These are phyloP conservation scores for Yamadazyma pseudoaaseri DNA, from an alignment of 1,139 yeast genomes.

Conservation along the genomic window DNA sequence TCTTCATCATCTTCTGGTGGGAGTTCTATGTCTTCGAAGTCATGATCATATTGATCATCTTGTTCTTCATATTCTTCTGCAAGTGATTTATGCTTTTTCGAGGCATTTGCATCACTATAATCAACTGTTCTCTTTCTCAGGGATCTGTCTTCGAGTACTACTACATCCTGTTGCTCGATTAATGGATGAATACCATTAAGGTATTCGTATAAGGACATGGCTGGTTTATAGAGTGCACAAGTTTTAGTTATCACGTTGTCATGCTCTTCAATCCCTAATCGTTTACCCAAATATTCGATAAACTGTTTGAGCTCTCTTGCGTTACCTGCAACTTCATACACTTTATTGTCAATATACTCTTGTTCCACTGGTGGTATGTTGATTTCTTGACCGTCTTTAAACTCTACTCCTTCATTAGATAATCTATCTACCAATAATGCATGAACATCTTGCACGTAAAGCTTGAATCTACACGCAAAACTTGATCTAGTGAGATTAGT, in stretches of 20 bases:
- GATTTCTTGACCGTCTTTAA: constrained; percentile 32
- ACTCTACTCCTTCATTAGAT: constrained; percentile 33
- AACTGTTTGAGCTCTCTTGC: constrained; percentile 31
- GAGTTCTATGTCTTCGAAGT: constrained; percentile 8
- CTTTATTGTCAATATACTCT: constrained; percentile 19
- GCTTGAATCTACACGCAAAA: constrained; percentile 39
- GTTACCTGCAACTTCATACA: constrained; percentile 48
- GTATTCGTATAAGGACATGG: constrained; percentile 25
- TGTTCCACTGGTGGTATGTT: constrained; percentile 4
- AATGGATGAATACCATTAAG: constrained; percentile 24
- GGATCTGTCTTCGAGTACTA: constrained; percentile 8
- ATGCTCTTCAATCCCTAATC: constrained; percentile 18
- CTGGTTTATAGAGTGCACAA: constrained; percentile 28
- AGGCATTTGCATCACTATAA: constrained; percentile 9
- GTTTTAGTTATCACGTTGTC: constrained; percentile 17
- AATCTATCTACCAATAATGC: constrained; percentile 31
- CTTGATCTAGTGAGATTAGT: constrained; percentile 17
- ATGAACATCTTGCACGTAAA: constrained; percentile 52
- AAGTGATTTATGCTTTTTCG: constrained; percentile 3
- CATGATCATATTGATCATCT: constrained; percentile 7
- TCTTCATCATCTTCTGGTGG: constrained; percentile 11
- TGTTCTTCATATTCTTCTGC: constrained; percentile 7
- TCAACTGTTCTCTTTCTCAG: constrained; percentile 13
- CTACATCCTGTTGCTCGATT: constrained; percentile 9
- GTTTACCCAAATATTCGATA: constrained; percentile 22